Base-by-base conservation (phyloP, 2,329 filamentous ascomycete genomes). In the Cladosporium cucumerinum region DNA sequence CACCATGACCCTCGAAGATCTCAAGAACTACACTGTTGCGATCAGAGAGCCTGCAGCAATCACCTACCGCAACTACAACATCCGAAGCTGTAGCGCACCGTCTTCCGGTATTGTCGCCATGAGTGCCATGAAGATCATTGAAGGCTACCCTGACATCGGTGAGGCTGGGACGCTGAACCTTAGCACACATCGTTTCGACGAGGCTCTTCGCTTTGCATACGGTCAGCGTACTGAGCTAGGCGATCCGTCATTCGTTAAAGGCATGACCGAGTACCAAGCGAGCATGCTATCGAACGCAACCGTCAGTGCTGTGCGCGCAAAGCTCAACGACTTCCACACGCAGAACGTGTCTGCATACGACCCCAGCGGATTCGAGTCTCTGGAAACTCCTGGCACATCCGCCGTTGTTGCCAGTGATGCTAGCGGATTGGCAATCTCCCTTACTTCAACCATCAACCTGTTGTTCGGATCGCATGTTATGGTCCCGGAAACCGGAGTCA, bases 121-220 rank as follows among this genome's bases (percentile, higher is more conserved):
- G 70, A 87, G 86, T 64, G 87, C 89, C 2, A 81, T 98, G 72
- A 97, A 96, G 74, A 92, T 89, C 34, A 84, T 97, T 77, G 89
- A 94, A 76, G 89, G 91, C 21, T 96, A 92, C 72, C 78, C 85
- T 0, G 76, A 80, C 43, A 87, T 94, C 57, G 87, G 86, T 21
- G 78, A 86, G 1, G 77, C 80, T 1, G 79, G 85, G 51, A 79
- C 77, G 21, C 69, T 85, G 23, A 88, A 92, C 70, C 79, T 96
- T 0, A 92, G 88, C 43, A 89, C 89, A 0, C 95, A 98, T 77
- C 86, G 91, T 16, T 84, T 97, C 69, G 87, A 92, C 72, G 95
- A 98, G 81, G 90, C 93, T 14, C 92, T 97, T 80, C 86, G 92
- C 25, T 98, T 96, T 75, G 93, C 87, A 2, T 98, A 97, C 74